Evolutionary conservation across 805 yeast species (phyloP).

Genomic region (Vanderwaltozyma yarrowii): DNA sequence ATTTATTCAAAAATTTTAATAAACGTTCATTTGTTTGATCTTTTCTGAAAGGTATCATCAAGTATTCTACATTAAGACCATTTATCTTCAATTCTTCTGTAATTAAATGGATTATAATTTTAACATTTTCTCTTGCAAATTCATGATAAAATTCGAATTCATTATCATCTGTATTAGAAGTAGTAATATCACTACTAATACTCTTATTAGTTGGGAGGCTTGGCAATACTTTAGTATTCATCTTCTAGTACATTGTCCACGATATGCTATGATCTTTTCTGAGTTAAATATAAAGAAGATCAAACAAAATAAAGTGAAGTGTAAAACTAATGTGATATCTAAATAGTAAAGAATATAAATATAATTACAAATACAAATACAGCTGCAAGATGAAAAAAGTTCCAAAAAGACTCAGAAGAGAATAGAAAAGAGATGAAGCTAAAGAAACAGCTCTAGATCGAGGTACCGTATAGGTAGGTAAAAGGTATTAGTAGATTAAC

Average conservation of each 20-base stretch:
- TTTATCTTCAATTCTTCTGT: slow-evolving; percentile 63
- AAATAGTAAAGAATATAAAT: too few relatives aligned
- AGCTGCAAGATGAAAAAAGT: too few relatives aligned
- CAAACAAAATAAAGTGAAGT: too few relatives aligned
- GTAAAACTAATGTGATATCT: too few relatives aligned
- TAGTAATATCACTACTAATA: too few relatives aligned
- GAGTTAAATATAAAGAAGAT: not conserved
- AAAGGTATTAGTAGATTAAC: too few relatives aligned
- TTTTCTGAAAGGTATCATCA: slow-evolving; percentile 71
- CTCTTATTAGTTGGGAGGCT: not conserved
- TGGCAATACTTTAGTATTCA: slow-evolving; percentile 1
- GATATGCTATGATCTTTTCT: not conserved
- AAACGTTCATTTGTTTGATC: slow-evolving; percentile 52
- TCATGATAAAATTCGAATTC: slow-evolving; percentile 33
- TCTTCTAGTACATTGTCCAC: not conserved
- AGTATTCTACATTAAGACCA: slow-evolving; percentile 62
- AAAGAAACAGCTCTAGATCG: too few relatives aligned
- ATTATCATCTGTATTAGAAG: slow-evolving; percentile 17
- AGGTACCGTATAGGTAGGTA: too few relatives aligned
- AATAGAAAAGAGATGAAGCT: too few relatives aligned
- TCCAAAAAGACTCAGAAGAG: too few relatives aligned
- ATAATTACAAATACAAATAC: too few relatives aligned
- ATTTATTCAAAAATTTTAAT: slow-evolving; percentile 42
- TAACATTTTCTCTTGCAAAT: slow-evolving; percentile 55
- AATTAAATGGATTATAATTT: slow-evolving; percentile 55